Conservation (phyloP, 768 basidiomycete genomes). For the Kondoa malvinella region DNA sequence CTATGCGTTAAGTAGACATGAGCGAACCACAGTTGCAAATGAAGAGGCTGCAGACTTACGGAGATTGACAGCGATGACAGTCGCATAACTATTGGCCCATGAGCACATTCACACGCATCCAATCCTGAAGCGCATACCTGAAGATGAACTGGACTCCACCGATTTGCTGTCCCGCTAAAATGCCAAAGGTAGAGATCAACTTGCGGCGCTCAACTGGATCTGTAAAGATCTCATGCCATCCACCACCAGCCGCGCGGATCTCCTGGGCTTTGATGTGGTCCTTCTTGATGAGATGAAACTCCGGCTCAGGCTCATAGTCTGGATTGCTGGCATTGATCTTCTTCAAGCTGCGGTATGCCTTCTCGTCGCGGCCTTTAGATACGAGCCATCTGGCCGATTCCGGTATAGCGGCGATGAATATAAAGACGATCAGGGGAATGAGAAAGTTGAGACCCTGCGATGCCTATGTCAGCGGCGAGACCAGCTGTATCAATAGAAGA, state of each 20-base stretch:
- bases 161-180: slow-evolving; percentile 27
- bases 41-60: no score
- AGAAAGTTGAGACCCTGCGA: slow-evolving; percentile 29
- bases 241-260: slow-evolving; percentile 21
- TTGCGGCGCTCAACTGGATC: slow-evolving; percentile 28
- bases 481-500: not conserved
- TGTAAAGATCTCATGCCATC: slow-evolving; percentile 27
- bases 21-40: no score
- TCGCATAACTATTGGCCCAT: not conserved
- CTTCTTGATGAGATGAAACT: not conserved
- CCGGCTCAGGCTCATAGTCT: slow-evolving; percentile 14
- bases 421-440: slow-evolving; percentile 26
- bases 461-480: not conserved
- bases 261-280: slow-evolving; percentile 24
- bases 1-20: no score
- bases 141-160: slow-evolving; percentile 32
- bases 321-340: slow-evolving; percentile 26
- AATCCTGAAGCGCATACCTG: slow-evolving; percentile 21
- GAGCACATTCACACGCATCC: not conserved
- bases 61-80: not conserved
- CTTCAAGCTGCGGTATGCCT: slow-evolving; percentile 28
- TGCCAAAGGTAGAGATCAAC: slow-evolving; percentile 31
- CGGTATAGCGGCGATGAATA: slow-evolving; percentile 28
- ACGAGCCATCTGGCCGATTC: slow-evolving; percentile 28
- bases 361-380: slow-evolving; percentile 27